Base-by-base conservation (phyloP, 2,329 filamentous ascomycete genomes). In the Botrytis squamosa region DNA sequence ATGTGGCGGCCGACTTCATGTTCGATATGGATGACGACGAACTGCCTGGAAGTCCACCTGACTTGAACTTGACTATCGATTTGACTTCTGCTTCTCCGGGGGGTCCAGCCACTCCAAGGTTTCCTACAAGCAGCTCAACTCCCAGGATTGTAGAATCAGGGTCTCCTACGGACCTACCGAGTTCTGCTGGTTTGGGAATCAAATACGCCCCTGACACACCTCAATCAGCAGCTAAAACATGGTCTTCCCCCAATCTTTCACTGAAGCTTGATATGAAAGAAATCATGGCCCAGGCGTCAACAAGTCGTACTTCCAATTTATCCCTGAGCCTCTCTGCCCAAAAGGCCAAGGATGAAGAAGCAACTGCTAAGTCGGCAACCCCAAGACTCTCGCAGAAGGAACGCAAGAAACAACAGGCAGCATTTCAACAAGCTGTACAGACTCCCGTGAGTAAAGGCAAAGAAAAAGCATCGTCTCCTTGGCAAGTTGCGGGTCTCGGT, bases 361-460 rank as follows among this genome's bases (percentile, higher is more conserved):
- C 81, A 36, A 78, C 73, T 72, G 80, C 74, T 68, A 86, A 84
- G 77, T 71, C 79, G 57, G 78, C 84, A 0, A 83, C 84, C 25
- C 80, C 83, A 0, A 97, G 93, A 81, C 83, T 97, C 77, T 97
- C 95, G 0, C 96, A 98, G 78, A 97, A 96, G 80, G 95, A 98
- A 81, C 90, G 94, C 36, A 98, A 97, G 84, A 93, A 89, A 80
- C 89, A 94, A 76, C 89, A 94, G 78, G 83, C 86, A 74, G 83
- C 82, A 46, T 82, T 84, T 12, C 82, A 83, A 77, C 82, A 84
- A 69, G 75, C 81, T 65, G 75, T 78, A 18, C 83, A 82, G 73
- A 82, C 83, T 33, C 84, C 86, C 2, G 16, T 38, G 10, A 85
- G 86, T 71, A 83, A 83, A 40, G 71, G 59, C 36, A 83, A 84